Conservation (phyloP, 1,139 yeast species). For the Candida glucosophila region DNA sequence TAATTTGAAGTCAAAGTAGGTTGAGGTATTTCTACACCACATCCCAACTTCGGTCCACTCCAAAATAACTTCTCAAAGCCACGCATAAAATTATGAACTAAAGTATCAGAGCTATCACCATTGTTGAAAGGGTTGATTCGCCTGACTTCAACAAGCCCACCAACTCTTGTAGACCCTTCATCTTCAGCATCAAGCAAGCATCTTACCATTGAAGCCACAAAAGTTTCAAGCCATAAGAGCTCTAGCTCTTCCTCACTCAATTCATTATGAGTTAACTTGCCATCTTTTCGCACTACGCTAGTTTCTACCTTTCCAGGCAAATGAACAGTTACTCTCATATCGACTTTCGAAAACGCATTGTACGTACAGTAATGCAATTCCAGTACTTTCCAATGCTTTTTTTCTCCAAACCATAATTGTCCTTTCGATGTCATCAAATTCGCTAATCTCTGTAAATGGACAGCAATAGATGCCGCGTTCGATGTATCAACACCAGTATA, state of each 20-base stretch:
- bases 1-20: constrained; percentile 65
- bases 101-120: constrained; percentile 26
- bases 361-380: constrained; percentile 46
- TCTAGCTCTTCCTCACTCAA: constrained; percentile 28
- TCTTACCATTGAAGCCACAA: constrained; percentile 57
- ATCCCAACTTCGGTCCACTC: constrained; percentile 58
- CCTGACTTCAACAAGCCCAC: constrained; percentile 46
- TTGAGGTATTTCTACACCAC: constrained; percentile 61
- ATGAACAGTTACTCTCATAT: constrained; percentile 63
- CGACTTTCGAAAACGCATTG: constrained; percentile 56
- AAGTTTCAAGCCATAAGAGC: constrained; percentile 58
- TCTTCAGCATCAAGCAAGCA: constrained; percentile 64
- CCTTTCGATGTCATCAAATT: constrained; percentile 52
- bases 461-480: constrained; percentile 53
- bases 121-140: constrained; percentile 50
- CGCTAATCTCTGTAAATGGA: constrained; percentile 70
- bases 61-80: constrained; percentile 59
- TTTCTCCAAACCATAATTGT: constrained; percentile 57
- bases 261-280: constrained; percentile 33
- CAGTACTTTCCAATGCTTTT: constrained; percentile 67
- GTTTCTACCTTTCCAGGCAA: constrained; percentile 52
- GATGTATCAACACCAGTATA: constrained; percentile 53
- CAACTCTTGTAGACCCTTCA: constrained; percentile 40
- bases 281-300: constrained; percentile 37
- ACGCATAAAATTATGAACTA: constrained; percentile 47